These are phyloP conservation scores for Raffaelea ambrosiae DNA, from an alignment of 2,329 filamentous ascomycete species.

Conservation along the genomic window DNA sequence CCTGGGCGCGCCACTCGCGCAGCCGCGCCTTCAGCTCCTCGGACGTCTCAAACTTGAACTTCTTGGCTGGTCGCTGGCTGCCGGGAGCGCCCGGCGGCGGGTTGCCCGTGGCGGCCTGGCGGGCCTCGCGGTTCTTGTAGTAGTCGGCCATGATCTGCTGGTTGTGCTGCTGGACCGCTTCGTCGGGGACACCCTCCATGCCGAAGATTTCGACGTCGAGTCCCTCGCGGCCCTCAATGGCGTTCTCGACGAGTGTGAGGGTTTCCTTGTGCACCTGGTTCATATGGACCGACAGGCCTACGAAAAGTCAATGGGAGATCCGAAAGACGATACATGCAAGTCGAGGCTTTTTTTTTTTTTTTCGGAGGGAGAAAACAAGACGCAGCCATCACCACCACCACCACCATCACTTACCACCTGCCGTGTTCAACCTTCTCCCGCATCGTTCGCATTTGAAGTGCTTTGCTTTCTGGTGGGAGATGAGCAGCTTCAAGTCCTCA, in stretches of 20 bases:
- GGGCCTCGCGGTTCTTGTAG: constrained; percentile 76
- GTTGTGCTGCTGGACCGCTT: constrained; percentile 73
- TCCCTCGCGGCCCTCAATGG: constrained; percentile 73
- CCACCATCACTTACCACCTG: constrained; percentile 76
- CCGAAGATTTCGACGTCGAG: constrained; percentile 95
- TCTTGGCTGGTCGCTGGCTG: constrained; percentile 57
- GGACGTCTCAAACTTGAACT: constrained; percentile 63
- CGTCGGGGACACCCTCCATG: constrained; percentile 92
- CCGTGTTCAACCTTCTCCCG: constrained; percentile 80
- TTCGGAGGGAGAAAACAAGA: not conserved
- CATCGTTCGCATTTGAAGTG: constrained; percentile 97
- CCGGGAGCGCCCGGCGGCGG: constrained; percentile 55
- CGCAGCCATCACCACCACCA: too few relatives aligned
- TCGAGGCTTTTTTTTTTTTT: too few relatives aligned
- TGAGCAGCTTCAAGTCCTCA: constrained; percentile 92
- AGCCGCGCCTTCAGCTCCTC: constrained; percentile 75
- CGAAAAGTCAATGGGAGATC: too few relatives aligned
- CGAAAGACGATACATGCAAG: not conserved
- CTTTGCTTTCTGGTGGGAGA: constrained; percentile 97
- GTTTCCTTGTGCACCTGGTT: constrained; percentile 97
- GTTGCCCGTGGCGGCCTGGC: constrained; percentile 76
- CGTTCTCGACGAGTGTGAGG: constrained; percentile 81
- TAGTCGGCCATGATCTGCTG: constrained; percentile 79
- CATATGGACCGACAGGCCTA: constrained; percentile 92
- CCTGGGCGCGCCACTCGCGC: constrained; percentile 65